Conservation (phyloP, 192 early-diverging fungal species). For the Paraglomus brasilianum region DNA sequence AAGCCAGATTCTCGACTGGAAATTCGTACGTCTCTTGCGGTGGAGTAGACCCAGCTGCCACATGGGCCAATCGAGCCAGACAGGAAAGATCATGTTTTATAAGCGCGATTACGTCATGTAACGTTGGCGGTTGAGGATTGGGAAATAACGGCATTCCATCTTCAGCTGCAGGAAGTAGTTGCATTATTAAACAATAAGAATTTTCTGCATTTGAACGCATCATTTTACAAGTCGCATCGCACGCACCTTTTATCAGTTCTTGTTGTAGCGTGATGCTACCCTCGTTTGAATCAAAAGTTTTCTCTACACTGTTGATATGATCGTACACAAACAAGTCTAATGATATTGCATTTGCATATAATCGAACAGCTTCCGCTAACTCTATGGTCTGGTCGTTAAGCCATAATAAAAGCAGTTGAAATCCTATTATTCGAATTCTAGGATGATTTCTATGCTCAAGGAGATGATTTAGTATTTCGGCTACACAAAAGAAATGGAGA, state of each 20-base stretch:
- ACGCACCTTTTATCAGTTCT: slow-evolving; percentile 16
- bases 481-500: slow-evolving; percentile 34
- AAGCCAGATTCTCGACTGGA: slow-evolving; percentile 45
- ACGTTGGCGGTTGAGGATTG: slow-evolving; percentile 55
- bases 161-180: slow-evolving; percentile 28
- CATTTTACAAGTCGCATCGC: not conserved
- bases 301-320: slow-evolving; percentile 19
- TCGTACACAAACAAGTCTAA: slow-evolving; percentile 56
- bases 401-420: slow-evolving; percentile 70
- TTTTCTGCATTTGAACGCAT: not conserved
- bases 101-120: slow-evolving; percentile 51
- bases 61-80: slow-evolving; percentile 55
- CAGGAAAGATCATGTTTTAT: slow-evolving; percentile 52
- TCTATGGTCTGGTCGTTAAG: slow-evolving; percentile 65
- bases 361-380: slow-evolving; percentile 53
- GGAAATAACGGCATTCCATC: slow-evolving; percentile 56
- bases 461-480: slow-evolving; percentile 61
- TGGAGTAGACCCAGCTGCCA: slow-evolving; percentile 58
- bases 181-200: not conserved
- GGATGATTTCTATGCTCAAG: slow-evolving; percentile 69
- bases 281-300: not conserved
- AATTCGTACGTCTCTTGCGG: slow-evolving; percentile 59
- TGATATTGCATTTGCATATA: slow-evolving; percentile 68
- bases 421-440: slow-evolving; percentile 66
- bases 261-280: not conserved